Conservation (phyloP, 176 grass and related monocot species). For the Zoysia pacifica region DNA sequence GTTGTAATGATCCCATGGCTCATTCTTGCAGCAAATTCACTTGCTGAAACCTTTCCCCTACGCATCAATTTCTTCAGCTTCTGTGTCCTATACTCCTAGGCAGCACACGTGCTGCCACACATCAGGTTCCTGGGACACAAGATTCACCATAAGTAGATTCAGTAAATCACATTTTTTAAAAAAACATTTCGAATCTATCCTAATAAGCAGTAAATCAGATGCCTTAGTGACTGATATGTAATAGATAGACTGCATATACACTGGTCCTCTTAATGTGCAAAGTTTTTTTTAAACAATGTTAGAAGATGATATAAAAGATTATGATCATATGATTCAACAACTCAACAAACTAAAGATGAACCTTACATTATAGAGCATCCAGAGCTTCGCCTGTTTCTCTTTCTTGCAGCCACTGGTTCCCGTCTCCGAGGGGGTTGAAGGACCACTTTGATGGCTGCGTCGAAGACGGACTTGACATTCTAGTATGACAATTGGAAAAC, state of each 20-base stretch:
- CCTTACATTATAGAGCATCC: not conserved
- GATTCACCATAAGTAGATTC: not conserved
- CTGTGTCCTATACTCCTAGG: slow-evolving; percentile 32
- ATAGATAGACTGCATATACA: too few relatives aligned
- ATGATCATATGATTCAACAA: not conserved
- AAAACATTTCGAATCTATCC: not conserved
- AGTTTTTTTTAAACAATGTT: too few relatives aligned
- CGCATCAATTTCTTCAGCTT: slow-evolving; percentile 1
- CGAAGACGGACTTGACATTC: too few relatives aligned
- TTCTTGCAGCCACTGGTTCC: too few relatives aligned
- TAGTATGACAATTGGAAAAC: too few relatives aligned
- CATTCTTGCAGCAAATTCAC: slow-evolving; percentile 43
- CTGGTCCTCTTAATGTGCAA: too few relatives aligned
- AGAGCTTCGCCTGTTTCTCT: too few relatives aligned
- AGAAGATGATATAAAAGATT: not conserved
- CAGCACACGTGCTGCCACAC: slow-evolving; percentile 53
- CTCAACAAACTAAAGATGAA: not conserved
- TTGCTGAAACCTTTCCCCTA: slow-evolving; percentile 21
- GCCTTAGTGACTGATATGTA: not conserved
- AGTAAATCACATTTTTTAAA: not conserved
- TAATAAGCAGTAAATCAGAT: not conserved
- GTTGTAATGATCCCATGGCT: not conserved
- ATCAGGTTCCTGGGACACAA: slow-evolving; percentile 51
- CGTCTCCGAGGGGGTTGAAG: too few relatives aligned
- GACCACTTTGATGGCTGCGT: too few relatives aligned